Base-by-base conservation (phyloP, 495 filamentous ascomycete species). In the Poronia punctata region DNA sequence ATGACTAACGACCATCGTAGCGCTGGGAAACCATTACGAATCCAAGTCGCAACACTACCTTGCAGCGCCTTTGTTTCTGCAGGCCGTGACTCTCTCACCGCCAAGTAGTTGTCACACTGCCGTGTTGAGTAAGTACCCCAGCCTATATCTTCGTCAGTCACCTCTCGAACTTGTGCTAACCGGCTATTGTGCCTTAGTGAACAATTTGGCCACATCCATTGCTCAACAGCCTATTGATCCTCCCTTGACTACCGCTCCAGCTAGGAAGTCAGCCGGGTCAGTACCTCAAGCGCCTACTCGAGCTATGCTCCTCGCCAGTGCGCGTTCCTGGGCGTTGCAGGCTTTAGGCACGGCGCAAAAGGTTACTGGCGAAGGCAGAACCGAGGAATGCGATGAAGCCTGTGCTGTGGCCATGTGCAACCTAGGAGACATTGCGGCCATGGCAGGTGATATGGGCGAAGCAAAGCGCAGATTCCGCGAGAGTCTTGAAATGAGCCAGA, bases 381-480 rank as follows among this genome's bases (percentile, higher is more conserved):
- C 79, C 4, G 71, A 80, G 21, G 84, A 93, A 54, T 97, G 92
- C 56, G 87, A 94, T 63, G 49, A 79, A n/a, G 84, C 78, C 10
- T 96, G 92, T 57, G 83, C 81, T 0, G 80, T 77, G 7, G 84
- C 90, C n/a, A 82, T 80, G 27, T 79, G 84, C 57, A 95, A 94
- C 60, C 71, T 96, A 31, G 92, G 80, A 9, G 82, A 88, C 44
- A 76, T 98, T 47, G 80, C 86, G 1, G 73, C 82, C 44, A 75
- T 87, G 68, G 60, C 77, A 34, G 80, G 82, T 2, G 68, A 83
- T 50, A 43, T 62, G 0, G 64, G 68, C n/a, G 74, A 83, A 48
- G 92, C 92, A 10, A 64, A 65, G 46, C 65, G 58, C 44, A 64
- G 62, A 46, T 88, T 80, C 52, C 60, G 70, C 26, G 77, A 94